Conservation (phyloP, 2,329 filamentous ascomycete genomes). For the Nemania bipapillata region DNA sequence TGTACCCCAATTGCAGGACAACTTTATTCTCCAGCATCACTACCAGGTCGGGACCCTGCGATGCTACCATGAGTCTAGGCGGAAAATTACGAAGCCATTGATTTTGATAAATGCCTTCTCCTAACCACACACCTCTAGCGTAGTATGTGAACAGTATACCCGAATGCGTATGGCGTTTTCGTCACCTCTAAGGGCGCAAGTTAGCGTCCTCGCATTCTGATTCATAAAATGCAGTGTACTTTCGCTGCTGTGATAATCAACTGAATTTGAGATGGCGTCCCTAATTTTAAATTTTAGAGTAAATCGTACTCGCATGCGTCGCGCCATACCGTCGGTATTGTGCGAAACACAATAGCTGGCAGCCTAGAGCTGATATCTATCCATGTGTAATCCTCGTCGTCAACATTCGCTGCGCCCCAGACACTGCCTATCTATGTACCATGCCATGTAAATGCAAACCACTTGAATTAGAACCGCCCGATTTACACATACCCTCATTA, state of each 20-base stretch:
- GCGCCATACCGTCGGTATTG: background rate
- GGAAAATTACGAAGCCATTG: background rate
- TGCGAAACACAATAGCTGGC: background rate
- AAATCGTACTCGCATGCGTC: background rate
- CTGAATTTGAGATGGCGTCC: background rate
- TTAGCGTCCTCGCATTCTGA: background rate
- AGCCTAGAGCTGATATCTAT: background rate
- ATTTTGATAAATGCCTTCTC: too few species aligned
- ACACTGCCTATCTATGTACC: too few species aligned
- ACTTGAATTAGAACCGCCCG: too few species aligned
- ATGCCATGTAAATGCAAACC: background rate
- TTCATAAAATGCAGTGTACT: background rate
- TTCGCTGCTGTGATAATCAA: background rate
- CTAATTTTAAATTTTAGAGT: background rate
- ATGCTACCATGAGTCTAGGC: background rate
- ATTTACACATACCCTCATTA: too few species aligned
- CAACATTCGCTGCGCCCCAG: background rate
- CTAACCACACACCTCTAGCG: too few species aligned
- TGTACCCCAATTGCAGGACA: too few species aligned
- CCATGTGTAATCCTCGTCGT: background rate
- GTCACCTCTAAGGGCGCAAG: background rate
- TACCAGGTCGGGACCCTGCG: too few species aligned
- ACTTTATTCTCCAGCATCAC: too few species aligned
- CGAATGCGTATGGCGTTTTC: background rate
- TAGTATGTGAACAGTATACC: background rate